Evolutionary conservation across 352 stramenopile species (phyloP), one percentile per base, ranked within the genome.

Genomic region (Aphanomyces astaci): DNA sequence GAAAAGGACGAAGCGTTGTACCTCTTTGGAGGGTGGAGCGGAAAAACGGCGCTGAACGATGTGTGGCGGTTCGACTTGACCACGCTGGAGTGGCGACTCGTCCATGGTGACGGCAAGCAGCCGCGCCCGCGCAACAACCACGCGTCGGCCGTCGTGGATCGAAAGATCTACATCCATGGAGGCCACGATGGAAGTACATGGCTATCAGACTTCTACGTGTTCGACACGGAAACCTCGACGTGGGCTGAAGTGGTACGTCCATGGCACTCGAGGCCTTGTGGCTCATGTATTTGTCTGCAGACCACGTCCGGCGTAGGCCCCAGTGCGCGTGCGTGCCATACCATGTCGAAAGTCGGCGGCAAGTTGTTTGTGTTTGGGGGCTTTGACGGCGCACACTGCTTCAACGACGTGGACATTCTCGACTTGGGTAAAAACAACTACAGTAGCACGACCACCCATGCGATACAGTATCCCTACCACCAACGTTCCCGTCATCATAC

Each of bases 1-100:
- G 40, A 60, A 43, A 51, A 31, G 15, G 24, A 45, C 30, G 59
- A 71, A 30, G 30, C 39, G 10, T 53, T 71, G 15, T 71, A 59
- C 39, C 39, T 97, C 27, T 94, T 96, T 57, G 91, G 91, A 56
- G 91, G 91, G 22, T 93, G 85, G 85, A 84, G 90, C 69, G 81
- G 85, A 33, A 81, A 82, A 66, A 79, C 79, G 56, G 86, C 78
- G 46, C 88, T 89, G 76, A 80, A 82, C 59, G 85, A 93, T 46
- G 65, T 90, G 25, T 93, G 85, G 85, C 48, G 55, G 13, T 93
- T 90, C 64, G 78, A 91, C 56, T 78, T 81, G 17, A 71, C 65
- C 55, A 76, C 73, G 32, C 89, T 91, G 70, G 86, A 76, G 68
- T 94, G 84, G 84, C 73, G 73, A 31, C 80, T 87, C 62, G 77